phyloP scores from a whole-genome alignment of 768 basidiomycete species.

The Mycena polygramma region DNA sequence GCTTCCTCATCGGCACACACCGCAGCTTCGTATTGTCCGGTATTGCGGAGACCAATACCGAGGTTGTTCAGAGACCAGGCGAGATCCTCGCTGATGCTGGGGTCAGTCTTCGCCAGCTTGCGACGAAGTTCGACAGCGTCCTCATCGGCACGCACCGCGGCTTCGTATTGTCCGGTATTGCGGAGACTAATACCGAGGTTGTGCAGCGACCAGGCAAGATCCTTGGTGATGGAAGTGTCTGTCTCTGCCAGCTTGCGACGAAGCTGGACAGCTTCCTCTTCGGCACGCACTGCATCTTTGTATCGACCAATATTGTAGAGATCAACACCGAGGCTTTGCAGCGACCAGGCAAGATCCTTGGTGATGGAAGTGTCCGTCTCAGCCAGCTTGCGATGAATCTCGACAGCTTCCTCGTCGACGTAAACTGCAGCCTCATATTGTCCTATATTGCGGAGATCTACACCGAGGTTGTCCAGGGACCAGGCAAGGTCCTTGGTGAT shows the following conservation, averaged over 20 bases:
- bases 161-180: background rate
- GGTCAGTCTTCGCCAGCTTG: background rate
- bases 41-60: background rate
- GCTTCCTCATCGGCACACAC: no score
- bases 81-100: background rate
- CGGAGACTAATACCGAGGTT: background rate
- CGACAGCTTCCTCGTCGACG: no score
- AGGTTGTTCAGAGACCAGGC: background rate
- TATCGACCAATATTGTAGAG: background rate
- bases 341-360: background rate
- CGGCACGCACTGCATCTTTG: background rate
- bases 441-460: no score
- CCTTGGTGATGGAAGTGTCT: background rate
- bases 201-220: background rate
- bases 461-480: no score
- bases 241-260: background rate
- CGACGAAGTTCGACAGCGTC: background rate
- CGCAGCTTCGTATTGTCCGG: no score
- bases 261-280: constrained; percentile 5
- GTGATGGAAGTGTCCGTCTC: background rate
- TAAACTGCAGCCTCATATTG: no score
- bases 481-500: no score
- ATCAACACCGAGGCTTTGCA: background rate
- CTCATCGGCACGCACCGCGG: background rate
- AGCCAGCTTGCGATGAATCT: no score